phyloP scores from a whole-genome alignment of 371 early-diverging fungal species.

The Circinella minor region DNA sequence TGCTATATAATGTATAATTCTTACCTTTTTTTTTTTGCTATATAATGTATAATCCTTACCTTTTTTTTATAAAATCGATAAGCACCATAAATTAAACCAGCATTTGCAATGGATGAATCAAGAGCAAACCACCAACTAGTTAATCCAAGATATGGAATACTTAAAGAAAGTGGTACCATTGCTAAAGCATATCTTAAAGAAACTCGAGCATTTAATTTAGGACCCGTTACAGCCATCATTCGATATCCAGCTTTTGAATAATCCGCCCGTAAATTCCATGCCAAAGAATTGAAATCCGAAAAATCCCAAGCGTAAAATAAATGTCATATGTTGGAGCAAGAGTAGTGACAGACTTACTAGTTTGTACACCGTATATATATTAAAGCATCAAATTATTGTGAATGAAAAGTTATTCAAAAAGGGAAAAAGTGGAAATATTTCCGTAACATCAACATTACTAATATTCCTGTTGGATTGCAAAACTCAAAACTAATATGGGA shows the following conservation, averaged over 20 bases:
- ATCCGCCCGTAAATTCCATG: slow-evolving; percentile 91
- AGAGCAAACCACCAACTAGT: slow-evolving; percentile 82
- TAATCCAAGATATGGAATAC: slow-evolving; percentile 72
- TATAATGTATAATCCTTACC: slow-evolving; percentile 22
- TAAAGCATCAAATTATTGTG: no score
- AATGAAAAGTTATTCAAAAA: no score
- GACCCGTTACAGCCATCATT: slow-evolving; percentile 93
- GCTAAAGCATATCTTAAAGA: slow-evolving; percentile 83
- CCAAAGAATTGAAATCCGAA: slow-evolving; percentile 96
- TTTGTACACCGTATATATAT: no score
- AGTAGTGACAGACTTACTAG: no score
- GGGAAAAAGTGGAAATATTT: no score
- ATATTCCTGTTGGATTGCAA: no score
- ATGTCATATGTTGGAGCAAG: no score
- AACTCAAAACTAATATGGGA: no score
- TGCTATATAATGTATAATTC: no score
- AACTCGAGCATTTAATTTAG: slow-evolving; percentile 87
- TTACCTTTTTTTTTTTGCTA: slow-evolving; percentile 54
- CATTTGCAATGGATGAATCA: slow-evolving; percentile 81
- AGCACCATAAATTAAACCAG: slow-evolving; percentile 70
- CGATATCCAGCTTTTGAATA: slow-evolving; percentile 97
- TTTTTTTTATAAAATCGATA: slow-evolving; percentile 76
- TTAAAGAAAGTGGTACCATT: slow-evolving; percentile 79
- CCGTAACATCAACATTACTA: no score
- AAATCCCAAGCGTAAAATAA: slow-evolving; percentile 97